Percentiles rank a stretch among this genome's conserved stretches.
Conservation (phyloP, 2,329 filamentous ascomycete species). For the Plenodomus lindquistii region DNA sequence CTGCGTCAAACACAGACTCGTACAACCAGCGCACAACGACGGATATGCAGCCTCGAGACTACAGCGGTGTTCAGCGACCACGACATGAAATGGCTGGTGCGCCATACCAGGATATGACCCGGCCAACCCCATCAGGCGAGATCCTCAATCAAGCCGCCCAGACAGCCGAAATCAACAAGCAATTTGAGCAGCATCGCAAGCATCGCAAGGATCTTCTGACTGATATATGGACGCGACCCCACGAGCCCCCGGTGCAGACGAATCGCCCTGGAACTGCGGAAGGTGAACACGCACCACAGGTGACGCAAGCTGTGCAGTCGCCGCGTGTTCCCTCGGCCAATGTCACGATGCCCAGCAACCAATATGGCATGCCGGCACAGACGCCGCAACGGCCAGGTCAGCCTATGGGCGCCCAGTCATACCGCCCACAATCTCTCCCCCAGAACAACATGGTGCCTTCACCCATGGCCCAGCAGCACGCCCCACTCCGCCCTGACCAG, state of each 20-base stretch:
- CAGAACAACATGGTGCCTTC: slow-evolving; percentile 74
- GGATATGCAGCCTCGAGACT: slow-evolving; percentile 76
- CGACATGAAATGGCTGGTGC: slow-evolving; percentile 88
- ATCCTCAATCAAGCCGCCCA: slow-evolving; percentile 85
- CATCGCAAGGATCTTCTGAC: slow-evolving; percentile 80
- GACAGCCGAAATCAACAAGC: slow-evolving; percentile 88
- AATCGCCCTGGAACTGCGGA: slow-evolving; percentile 46
- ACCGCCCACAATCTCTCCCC: slow-evolving; percentile 71
- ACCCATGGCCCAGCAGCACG: slow-evolving; percentile 70
- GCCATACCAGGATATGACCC: slow-evolving; percentile 80
- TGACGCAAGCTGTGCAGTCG: slow-evolving; percentile 52
- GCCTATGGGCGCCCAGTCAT: slow-evolving; percentile 66
- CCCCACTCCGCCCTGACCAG: slow-evolving; percentile 61
- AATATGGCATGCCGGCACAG: slow-evolving; percentile 62
- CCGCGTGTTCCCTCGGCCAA: slow-evolving; percentile 63
- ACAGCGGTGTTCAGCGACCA: slow-evolving; percentile 79
- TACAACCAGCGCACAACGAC: slow-evolving; percentile 81
- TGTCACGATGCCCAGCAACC: slow-evolving; percentile 58
- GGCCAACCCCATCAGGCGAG: slow-evolving; percentile 75
- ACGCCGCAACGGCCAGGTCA: slow-evolving; percentile 62
- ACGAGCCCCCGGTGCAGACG: slow-evolving; percentile 70
- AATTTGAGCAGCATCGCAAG: slow-evolving; percentile 76
- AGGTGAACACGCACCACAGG: slow-evolving; percentile 44
- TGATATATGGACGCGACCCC: slow-evolving; percentile 78
- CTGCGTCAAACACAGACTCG: slow-evolving; percentile 64